A percentile compares a stretch with the other conserved stretches of the same genome.
phyloP scores from a whole-genome alignment of 176 grass and related monocot genomes.

The Neostapfia colusana region DNA sequence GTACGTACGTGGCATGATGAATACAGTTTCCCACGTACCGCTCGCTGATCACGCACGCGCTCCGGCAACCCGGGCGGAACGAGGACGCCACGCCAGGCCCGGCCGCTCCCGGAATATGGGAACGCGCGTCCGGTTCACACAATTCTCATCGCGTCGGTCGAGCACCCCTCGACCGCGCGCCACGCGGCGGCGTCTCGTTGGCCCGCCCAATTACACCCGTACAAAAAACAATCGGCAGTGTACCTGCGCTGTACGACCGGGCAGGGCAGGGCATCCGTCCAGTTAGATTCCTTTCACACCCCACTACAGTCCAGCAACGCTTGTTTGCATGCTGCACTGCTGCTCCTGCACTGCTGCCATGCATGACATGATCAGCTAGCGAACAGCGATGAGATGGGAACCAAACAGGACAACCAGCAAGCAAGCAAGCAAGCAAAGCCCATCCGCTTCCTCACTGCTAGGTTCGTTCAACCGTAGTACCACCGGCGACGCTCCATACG shows the following conservation, averaged over 20 bases:
- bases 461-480: no score
- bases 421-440: no score
- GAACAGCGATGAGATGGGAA: no score
- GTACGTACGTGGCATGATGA: background rate
- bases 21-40: background rate
- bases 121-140: background rate
- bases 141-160: background rate
- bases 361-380: no score
- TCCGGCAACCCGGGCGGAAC: conserved; percentile 15
- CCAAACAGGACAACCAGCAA: no score
- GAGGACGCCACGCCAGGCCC: background rate
- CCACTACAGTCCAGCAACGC: background rate
- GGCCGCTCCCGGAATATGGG: conserved; percentile 41
- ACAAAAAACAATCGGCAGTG: conserved; percentile 40
- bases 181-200: conserved; percentile 4
- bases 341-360: no score
- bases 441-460: no score
- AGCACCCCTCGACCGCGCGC: background rate
- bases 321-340: no score
- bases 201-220: conserved; percentile 12
- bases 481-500: no score
- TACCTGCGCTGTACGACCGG: conserved; percentile 4
- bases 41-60: background rate
- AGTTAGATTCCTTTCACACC: conserved; percentile 26
- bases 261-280: background rate